Conservation (phyloP, 176 grass and related monocot genomes). For the Dendrocalamus sinicus region DNA sequence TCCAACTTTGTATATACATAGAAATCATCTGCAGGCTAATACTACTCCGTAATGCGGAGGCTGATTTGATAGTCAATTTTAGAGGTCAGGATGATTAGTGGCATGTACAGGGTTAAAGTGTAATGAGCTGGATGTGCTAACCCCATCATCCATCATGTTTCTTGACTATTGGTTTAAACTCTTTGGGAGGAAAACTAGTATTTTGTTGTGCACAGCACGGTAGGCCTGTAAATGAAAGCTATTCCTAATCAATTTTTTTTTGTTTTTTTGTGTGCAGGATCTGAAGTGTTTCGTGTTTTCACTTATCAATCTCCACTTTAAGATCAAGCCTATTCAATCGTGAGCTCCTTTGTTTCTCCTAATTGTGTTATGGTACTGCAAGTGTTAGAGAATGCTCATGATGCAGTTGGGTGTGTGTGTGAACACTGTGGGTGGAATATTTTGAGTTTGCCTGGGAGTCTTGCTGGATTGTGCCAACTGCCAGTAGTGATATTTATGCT, state of each 20-base stretch:
- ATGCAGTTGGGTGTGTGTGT: neutral
- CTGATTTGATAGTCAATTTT: too few species aligned
- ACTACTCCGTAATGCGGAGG: neutral
- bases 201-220: neutral
- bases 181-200: neutral
- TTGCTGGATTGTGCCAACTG: slow-evolving; percentile 42
- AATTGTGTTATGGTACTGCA: slow-evolving; percentile 25
- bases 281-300: slow-evolving; percentile 97
- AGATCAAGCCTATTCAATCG: slow-evolving; percentile 92
- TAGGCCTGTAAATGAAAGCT: neutral
- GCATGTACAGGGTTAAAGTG: slow-evolving; percentile 16
- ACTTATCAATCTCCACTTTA: slow-evolving; percentile 92
- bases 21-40: neutral
- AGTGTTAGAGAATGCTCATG: slow-evolving; percentile 18
- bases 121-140: neutral
- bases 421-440: slow-evolving; percentile 22
- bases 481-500: slow-evolving; percentile 36
- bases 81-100: too few species aligned
- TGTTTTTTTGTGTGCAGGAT: slow-evolving; percentile 60
- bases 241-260: slow-evolving; percentile 12
- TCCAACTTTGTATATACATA: neutral
- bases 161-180: neutral
- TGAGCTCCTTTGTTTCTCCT: slow-evolving; percentile 41
- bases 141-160: neutral
- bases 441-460: neutral